A percentile compares a stretch with the other conserved stretches of the same genome.
Conservation (phyloP, 1,139 yeast species). For the Blastobotrys petasosporus region DNA sequence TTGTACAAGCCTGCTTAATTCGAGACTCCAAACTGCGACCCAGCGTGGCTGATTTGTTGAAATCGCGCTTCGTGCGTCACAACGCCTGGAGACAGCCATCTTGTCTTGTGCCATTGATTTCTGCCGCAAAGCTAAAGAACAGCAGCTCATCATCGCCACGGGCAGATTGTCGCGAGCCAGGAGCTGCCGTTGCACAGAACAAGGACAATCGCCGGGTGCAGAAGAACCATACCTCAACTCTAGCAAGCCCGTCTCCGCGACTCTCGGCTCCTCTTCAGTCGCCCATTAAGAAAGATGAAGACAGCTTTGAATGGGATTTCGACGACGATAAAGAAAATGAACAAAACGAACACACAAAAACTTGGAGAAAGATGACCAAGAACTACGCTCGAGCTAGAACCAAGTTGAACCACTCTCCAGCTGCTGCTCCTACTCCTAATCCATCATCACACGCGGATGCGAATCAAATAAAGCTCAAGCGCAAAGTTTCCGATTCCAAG, state of each 20-base stretch:
- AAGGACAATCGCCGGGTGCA: too few relatives aligned
- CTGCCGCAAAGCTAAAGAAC: background rate
- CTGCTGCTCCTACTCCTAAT: too few relatives aligned
- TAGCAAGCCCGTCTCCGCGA: background rate
- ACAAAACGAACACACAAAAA: constrained; percentile 6
- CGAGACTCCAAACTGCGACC: constrained; percentile 50
- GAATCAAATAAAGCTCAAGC: too few relatives aligned
- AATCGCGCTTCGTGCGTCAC: constrained; percentile 7
- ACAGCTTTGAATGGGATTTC: constrained; percentile 12
- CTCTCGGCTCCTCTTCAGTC: background rate
- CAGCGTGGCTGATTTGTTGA: constrained; percentile 22
- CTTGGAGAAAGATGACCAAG: constrained; percentile 7
- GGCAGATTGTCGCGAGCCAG: background rate
- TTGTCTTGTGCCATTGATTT: constrained; percentile 8
- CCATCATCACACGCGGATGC: too few relatives aligned
- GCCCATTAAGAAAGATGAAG: background rate
- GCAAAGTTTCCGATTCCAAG: too few relatives aligned
- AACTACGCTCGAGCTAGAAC: background rate
- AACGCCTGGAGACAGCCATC: background rate
- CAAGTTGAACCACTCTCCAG: too few relatives aligned
- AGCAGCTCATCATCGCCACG: background rate
- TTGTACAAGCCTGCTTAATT: constrained; percentile 52
- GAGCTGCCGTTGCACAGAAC: too few relatives aligned
- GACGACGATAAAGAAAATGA: constrained; percentile 9
- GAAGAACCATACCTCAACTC: too few relatives aligned